Evolutionary conservation across 2,329 filamentous ascomycete species (phyloP).

Genomic region (Fusarium acutatum): DNA sequence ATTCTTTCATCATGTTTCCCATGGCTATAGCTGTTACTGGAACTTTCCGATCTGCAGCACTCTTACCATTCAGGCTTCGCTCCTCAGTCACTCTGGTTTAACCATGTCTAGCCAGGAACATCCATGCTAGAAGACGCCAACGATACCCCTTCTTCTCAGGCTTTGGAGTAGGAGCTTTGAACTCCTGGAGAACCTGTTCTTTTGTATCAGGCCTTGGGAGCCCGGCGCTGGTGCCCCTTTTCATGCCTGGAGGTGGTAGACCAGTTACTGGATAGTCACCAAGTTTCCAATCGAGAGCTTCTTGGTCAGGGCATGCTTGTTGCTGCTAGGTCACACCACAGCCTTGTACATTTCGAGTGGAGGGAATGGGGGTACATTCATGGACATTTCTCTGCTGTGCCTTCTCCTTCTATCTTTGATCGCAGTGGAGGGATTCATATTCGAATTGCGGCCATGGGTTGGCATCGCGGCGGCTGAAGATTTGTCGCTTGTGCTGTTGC

Average conservation of each 20-base stretch:
- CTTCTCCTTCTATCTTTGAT: not conserved
- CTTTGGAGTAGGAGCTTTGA: not conserved
- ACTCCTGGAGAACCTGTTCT: not conserved
- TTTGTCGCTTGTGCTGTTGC: not conserved
- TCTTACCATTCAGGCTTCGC: not conserved
- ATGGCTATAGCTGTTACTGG: not conserved
- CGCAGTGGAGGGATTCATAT: not conserved
- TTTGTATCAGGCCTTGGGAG: not conserved
- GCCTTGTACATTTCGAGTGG: too few relatives aligned
- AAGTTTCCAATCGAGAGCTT: not conserved
- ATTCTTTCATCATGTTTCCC: not conserved
- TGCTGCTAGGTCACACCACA: too few relatives aligned
- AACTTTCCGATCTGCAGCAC: not conserved
- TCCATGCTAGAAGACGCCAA: not conserved
- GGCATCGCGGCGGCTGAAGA: not conserved
- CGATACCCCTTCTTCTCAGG: accelerated
- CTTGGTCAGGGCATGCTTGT: too few relatives aligned
- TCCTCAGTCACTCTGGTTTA: not conserved
- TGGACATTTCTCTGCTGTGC: not conserved
- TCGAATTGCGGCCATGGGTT: too few relatives aligned
- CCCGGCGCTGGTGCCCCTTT: not conserved
- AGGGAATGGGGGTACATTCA: not conserved
- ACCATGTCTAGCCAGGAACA: not conserved
- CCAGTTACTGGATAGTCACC: not conserved
- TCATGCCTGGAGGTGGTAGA: not conserved